Percentiles rank a stretch among this genome's conserved stretches.
These are phyloP conservation scores for Taxillus chinensis DNA, from an alignment of 164 flowering plant genomes.

Conservation along the genomic window DNA sequence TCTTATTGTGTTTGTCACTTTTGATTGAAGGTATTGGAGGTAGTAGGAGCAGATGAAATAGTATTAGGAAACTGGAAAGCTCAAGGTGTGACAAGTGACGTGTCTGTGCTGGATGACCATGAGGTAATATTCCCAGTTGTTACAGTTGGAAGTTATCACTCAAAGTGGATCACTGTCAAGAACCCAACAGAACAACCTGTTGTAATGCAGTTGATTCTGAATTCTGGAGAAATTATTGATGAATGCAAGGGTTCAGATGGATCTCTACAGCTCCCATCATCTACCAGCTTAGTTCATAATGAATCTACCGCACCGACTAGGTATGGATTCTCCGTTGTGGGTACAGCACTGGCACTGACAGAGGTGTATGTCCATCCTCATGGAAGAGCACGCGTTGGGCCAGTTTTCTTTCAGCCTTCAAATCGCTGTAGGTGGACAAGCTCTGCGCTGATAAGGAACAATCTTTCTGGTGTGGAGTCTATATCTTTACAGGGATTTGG, in stretches of 20 bases:
- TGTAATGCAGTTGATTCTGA: conserved; percentile 68
- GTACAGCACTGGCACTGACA: conserved; percentile 38
- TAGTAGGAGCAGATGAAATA: conserved; percentile 46
- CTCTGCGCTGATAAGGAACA: conserved; percentile 69
- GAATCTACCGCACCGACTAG: conserved; percentile 17
- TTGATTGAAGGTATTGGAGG: conserved; percentile 26
- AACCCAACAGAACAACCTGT: conserved; percentile 71
- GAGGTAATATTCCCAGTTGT: conserved; percentile 58
- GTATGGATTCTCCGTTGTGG: conserved; percentile 47
- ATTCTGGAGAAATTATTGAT: conserved; percentile 53
- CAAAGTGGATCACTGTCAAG: conserved; percentile 55
- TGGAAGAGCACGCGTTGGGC: conserved; percentile 55
- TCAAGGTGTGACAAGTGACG: conserved; percentile 35
- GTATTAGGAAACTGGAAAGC: conserved; percentile 61
- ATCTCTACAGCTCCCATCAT: conserved; percentile 20
- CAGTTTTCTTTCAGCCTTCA: conserved; percentile 70
- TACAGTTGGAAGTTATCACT: conserved; percentile 43
- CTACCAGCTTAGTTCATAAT: conserved; percentile 21
- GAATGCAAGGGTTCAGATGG: conserved; percentile 37
- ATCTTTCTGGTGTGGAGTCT: conserved; percentile 86
- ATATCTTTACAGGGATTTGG: conserved; percentile 57
- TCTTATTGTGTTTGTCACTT: conserved; percentile 2
- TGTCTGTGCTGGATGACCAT: conserved; percentile 57
- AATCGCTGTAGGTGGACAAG: conserved; percentile 64
- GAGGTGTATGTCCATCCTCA: conserved; percentile 66